Evolutionary conservation across 768 basidiomycete species (phyloP).

Genomic region (Boletus speciosus): DNA sequence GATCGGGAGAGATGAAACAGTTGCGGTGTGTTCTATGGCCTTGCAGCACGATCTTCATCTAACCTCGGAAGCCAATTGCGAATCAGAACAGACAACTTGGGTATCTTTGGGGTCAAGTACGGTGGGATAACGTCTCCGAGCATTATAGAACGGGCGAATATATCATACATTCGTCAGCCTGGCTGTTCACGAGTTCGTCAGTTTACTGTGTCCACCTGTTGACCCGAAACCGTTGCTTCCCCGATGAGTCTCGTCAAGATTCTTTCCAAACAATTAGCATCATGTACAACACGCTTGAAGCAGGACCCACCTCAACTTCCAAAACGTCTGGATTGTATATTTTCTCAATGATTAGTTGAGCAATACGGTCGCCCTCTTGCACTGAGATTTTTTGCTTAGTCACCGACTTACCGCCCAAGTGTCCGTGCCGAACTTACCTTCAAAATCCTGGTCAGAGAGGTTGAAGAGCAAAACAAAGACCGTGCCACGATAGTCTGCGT

Average conservation of each 20-base stretch:
- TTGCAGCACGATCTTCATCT: background rate
- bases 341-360: slow-evolving; percentile 89
- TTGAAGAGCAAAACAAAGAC: slow-evolving; percentile 94
- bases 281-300: background rate
- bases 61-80: background rate
- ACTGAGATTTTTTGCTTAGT: slow-evolving; percentile 44
- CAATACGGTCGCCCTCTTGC: slow-evolving; percentile 90
- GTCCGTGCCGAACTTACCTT: slow-evolving; percentile 45
- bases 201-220: slow-evolving; percentile 77
- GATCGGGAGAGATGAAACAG: slow-evolving; percentile 25
- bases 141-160: background rate
- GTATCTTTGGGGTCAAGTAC: too few relatives aligned
- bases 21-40: slow-evolving; percentile 3
- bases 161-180: background rate
- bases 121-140: background rate
- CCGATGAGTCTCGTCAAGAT: slow-evolving; percentile 80
- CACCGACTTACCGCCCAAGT: background rate
- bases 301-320: slow-evolving; percentile 68
- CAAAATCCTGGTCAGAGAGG: slow-evolving; percentile 83
- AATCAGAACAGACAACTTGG: background rate
- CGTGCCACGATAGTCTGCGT: slow-evolving; percentile 92
- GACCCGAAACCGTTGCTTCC: slow-evolving; percentile 92
- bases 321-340: slow-evolving; percentile 82
- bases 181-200: slow-evolving; percentile 27
- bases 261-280: slow-evolving; percentile 39